These are phyloP conservation scores for Syzygium aromaticum DNA, from an alignment of 345 rosid genomes.

Conservation along the genomic window DNA sequence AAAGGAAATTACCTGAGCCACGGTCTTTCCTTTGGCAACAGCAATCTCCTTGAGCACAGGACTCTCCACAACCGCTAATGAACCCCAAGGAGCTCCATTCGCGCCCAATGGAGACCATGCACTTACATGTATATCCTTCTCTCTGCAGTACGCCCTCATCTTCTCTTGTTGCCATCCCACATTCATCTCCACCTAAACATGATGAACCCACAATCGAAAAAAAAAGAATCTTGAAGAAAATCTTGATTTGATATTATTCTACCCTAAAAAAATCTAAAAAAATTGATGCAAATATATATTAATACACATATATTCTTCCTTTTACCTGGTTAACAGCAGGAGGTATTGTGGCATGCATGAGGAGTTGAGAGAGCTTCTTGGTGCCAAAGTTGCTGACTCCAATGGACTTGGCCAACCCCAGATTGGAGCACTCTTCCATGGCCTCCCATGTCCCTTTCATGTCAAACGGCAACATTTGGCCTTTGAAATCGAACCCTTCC, in stretches of 20 bases:
- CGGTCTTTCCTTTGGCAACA: neutral
- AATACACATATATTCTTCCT: neutral
- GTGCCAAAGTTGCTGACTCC: constrained; percentile 23
- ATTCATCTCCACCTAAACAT: constrained; percentile 10
- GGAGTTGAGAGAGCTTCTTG: constrained; percentile 13
- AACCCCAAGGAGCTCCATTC: constrained; percentile 12
- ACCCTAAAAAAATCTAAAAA: too few species aligned
- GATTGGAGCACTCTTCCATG: constrained; percentile 20
- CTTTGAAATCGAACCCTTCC: neutral
- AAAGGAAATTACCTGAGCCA: constrained; percentile 4
- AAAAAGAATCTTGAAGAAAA: neutral
- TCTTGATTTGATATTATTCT: neutral
- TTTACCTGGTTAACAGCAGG: constrained; percentile 19
- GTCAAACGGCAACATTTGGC: constrained; percentile 11
- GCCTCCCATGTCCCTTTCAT: constrained; percentile 15
- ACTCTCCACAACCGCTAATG: constrained; percentile 1
- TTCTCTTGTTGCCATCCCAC: constrained; percentile 16
- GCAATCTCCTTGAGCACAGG: neutral
- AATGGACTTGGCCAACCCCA: constrained; percentile 19
- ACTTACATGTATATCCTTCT: constrained; percentile 8
- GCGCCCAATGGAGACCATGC: constrained; percentile 14
- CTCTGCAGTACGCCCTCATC: constrained; percentile 6
- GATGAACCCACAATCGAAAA: neutral
- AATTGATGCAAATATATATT: too few species aligned
- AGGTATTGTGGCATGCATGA: constrained; percentile 8